Conservation (phyloP, 768 basidiomycete species). For the Phanerochaete carnosa region DNA sequence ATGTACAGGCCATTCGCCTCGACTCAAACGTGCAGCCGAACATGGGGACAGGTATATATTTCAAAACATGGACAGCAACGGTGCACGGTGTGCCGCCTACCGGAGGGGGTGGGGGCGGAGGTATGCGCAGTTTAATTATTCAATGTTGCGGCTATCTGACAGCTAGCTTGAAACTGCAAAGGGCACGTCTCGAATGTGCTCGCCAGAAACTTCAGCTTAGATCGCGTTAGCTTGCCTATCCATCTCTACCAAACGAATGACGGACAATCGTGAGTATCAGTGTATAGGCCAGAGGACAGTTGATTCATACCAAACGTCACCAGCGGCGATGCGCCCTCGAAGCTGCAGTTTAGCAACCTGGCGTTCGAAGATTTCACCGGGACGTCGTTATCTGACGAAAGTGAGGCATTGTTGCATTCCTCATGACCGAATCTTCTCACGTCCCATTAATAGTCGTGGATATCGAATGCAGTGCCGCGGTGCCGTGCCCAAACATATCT, state of each 20-base stretch:
- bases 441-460: conserved; percentile 38
- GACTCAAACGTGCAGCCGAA: conserved; percentile 49
- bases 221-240: conserved; percentile 43
- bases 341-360: conserved; percentile 43
- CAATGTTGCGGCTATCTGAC: background rate
- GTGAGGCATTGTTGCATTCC: conserved; percentile 10
- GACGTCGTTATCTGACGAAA: conserved; percentile 29
- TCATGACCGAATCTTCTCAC: background rate
- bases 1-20: conserved; percentile 49
- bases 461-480: conserved; percentile 47
- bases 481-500: conserved; percentile 40
- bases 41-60: conserved; percentile 54
- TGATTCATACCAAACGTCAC: background rate
- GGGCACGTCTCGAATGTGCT: conserved; percentile 45
- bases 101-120: conserved; percentile 52
- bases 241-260: conserved; percentile 52
- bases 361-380: conserved; percentile 46
- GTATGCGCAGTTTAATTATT: conserved; percentile 23
- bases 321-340: conserved; percentile 47
- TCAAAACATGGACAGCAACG: conserved; percentile 54
- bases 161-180: conserved; percentile 13
- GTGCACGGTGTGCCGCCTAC: conserved; percentile 52
- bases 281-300: background rate
- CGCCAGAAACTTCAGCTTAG: conserved; percentile 39
- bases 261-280: conserved; percentile 36